Evolutionary conservation across 169 alveolate species (phyloP).

Genomic region (Perkinsus olseni): DNA sequence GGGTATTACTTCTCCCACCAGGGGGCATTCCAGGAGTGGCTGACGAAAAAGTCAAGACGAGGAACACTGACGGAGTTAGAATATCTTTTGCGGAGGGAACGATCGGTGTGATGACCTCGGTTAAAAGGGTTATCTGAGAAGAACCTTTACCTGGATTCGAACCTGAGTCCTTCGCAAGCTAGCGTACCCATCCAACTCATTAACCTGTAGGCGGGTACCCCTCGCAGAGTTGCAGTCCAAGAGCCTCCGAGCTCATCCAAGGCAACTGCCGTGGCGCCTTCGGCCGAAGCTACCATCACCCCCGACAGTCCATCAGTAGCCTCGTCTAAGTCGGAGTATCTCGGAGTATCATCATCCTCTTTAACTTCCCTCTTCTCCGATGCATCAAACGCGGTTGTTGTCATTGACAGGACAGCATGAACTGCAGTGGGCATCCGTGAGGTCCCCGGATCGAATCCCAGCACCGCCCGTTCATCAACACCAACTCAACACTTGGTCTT

Average conservation of each 20-base stretch:
- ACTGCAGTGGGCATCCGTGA: not conserved
- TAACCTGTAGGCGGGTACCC: not conserved
- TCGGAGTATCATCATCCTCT: not conserved
- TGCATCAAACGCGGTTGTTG: not conserved
- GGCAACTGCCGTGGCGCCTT: not conserved
- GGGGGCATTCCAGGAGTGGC: not conserved
- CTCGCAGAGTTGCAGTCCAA: not conserved
- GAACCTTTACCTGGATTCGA: not conserved
- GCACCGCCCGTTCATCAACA: not conserved
- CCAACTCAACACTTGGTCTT: too few species aligned
- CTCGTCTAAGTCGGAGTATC: too few species aligned
- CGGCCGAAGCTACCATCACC: not conserved
- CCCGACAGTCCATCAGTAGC: not conserved
- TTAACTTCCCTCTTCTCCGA: not conserved
- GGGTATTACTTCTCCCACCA: not conserved
- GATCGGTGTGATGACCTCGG: not conserved
- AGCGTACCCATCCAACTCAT: not conserved
- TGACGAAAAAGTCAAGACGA: not conserved
- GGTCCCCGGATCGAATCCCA: not conserved
- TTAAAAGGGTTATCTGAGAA: not conserved
- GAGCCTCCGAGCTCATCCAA: not conserved
- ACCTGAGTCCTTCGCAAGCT: not conserved
- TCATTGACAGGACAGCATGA: not conserved
- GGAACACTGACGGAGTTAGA: not conserved
- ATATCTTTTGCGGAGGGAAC: not conserved